Evolutionary conservation across 768 basidiomycete genomes (phyloP).

Genomic region (Collybia sp.): DNA sequence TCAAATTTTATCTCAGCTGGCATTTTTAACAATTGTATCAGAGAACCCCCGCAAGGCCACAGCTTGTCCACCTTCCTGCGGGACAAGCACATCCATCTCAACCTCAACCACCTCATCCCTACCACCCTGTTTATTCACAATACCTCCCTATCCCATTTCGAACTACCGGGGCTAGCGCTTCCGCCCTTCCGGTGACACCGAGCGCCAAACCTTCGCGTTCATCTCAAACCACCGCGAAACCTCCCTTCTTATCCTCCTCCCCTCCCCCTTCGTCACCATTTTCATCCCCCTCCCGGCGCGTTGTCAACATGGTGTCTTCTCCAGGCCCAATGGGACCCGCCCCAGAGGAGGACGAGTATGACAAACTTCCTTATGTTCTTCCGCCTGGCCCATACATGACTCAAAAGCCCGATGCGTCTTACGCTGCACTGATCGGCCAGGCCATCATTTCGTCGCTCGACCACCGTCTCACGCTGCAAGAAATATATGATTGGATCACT

Average conservation of each 20-base stretch:
- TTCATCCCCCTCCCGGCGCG: slow-evolving; percentile 55
- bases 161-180: slow-evolving; percentile 25
- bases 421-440: slow-evolving; percentile 94
- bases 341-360: slow-evolving; percentile 62
- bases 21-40: slow-evolving; percentile 11
- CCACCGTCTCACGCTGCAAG: slow-evolving; percentile 85
- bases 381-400: slow-evolving; percentile 82
- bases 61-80: slow-evolving; percentile 31
- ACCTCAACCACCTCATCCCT: slow-evolving; percentile 30
- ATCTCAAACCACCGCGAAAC: slow-evolving; percentile 32
- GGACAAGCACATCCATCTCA: slow-evolving; percentile 16
- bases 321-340: slow-evolving; percentile 71
- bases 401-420: slow-evolving; percentile 82
- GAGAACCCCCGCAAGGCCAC: slow-evolving; percentile 27
- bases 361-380: slow-evolving; percentile 65
- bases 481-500: slow-evolving; percentile 96
- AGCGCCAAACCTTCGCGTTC: slow-evolving; percentile 34
- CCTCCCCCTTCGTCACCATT: slow-evolving; percentile 52
- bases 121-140: slow-evolving; percentile 25
- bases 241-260: slow-evolving; percentile 59
- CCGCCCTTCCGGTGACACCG: slow-evolving; percentile 45
- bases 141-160: slow-evolving; percentile 24
- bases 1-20: slow-evolving; percentile 19
- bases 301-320: slow-evolving; percentile 78
- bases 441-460: slow-evolving; percentile 84